A percentile compares a stretch with the other conserved stretches of the same genome.
Evolutionary conservation across 495 filamentous ascomycete species (phyloP).

Genomic region (Diplogelasinospora grovesii): DNA sequence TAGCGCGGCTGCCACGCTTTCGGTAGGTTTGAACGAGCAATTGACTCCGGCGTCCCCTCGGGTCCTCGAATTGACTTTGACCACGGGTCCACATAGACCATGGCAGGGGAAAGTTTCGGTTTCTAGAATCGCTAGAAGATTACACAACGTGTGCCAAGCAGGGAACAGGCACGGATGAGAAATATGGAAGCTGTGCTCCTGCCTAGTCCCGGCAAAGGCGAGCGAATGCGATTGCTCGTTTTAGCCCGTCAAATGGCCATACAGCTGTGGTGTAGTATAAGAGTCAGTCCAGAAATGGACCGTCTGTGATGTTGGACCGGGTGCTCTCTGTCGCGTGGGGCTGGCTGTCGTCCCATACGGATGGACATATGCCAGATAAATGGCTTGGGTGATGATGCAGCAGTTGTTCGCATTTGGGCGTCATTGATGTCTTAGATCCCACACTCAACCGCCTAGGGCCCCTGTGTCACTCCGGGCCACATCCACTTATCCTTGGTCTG

Average conservation of each 20-base stretch:
- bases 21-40: too few relatives aligned
- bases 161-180: background rate
- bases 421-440: constrained; percentile 6
- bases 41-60: constrained; percentile 2
- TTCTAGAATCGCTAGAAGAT: constrained; percentile 11
- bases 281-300: too few relatives aligned
- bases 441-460: background rate
- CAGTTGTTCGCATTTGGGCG: background rate
- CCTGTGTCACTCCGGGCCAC: background rate
- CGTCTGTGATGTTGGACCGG: too few relatives aligned
- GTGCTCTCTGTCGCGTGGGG: background rate
- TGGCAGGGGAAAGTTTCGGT: constrained; percentile 2
- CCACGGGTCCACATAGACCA: constrained; percentile 6
- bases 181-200: constrained; percentile 4
- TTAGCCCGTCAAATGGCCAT: background rate
- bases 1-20: constrained; percentile 3
- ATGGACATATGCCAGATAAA: background rate
- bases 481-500: too few relatives aligned
- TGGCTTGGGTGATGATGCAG: background rate
- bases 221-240: too few relatives aligned
- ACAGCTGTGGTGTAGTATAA: background rate
- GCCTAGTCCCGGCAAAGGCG: constrained; percentile 1
- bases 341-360: background rate
- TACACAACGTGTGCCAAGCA: constrained; percentile 1
- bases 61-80: constrained; percentile 4